Evolutionary conservation across 257 asterid genomes (phyloP).

Genomic region (Misopates orontium): DNA sequence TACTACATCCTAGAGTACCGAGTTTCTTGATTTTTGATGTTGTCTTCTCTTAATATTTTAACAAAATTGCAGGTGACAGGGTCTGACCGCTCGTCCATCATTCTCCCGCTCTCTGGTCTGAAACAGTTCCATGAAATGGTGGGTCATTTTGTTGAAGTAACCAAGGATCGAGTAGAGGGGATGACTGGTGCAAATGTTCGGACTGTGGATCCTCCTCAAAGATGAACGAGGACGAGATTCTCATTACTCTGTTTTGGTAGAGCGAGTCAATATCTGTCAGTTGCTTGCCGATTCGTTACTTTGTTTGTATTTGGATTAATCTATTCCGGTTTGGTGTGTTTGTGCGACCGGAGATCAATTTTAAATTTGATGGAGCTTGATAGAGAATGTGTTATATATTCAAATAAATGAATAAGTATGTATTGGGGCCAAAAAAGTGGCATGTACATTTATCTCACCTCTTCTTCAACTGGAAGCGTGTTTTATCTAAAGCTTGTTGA

Average conservation of each 20-base stretch:
- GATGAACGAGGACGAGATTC: conserved; percentile 44
- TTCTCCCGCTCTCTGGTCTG: conserved; percentile 90
- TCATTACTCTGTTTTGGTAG: not conserved
- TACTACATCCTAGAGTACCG: conserved; percentile 2
- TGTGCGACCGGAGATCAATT: too few relatives aligned
- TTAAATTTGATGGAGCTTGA: too few relatives aligned
- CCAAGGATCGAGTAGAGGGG: conserved; percentile 85
- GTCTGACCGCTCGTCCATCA: conserved; percentile 92
- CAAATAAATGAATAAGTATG: too few relatives aligned
- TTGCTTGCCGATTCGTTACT: too few relatives aligned
- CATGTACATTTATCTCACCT: too few relatives aligned
- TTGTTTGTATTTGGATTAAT: too few relatives aligned
- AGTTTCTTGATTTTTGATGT: not conserved
- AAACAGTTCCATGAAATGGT: conserved; percentile 92
- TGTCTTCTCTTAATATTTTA: not conserved
- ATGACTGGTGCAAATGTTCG: conserved; percentile 80
- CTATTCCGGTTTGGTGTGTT: too few relatives aligned
- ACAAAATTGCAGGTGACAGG: conserved; percentile 75
- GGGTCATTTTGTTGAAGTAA: conserved; percentile 92
- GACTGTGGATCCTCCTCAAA: conserved; percentile 81
- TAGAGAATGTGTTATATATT: too few relatives aligned
- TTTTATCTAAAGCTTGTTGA: too few relatives aligned
- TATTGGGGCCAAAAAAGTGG: too few relatives aligned
- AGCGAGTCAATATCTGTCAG: too few relatives aligned
- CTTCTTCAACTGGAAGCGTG: too few relatives aligned